These are phyloP conservation scores for Petrea volubilis DNA, from an alignment of 257 asterid species.

Conservation along the genomic window DNA sequence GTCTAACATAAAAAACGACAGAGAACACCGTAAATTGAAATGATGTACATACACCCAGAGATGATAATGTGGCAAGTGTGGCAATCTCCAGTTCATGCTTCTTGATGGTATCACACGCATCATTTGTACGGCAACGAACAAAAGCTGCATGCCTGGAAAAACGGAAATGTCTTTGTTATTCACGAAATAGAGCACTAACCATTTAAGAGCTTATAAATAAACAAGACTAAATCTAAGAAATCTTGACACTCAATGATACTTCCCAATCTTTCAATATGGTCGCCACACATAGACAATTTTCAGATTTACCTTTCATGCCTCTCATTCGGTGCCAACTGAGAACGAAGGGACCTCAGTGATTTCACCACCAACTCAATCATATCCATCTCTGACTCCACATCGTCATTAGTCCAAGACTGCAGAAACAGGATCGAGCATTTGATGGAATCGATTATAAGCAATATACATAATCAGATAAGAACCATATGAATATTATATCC, in stretches of 20 bases:
- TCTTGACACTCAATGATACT: background rate
- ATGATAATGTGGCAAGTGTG: constrained; percentile 76
- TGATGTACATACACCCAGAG: constrained; percentile 53
- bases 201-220: constrained; percentile 6
- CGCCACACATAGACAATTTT: background rate
- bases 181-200: background rate
- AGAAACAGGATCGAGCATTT: constrained; percentile 7
- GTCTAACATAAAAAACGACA: background rate
- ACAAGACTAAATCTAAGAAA: background rate
- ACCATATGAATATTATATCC: background rate
- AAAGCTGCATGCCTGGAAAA: constrained; percentile 67
- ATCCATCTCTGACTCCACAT: constrained; percentile 76
- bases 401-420: constrained; percentile 79
- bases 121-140: constrained; percentile 68
- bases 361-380: constrained; percentile 62
- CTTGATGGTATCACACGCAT: constrained; percentile 45
- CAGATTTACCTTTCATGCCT: constrained; percentile 62
- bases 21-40: background rate
- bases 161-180: background rate
- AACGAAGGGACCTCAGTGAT: constrained; percentile 73
- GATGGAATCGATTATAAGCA: constrained; percentile 11
- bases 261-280: background rate
- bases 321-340: constrained; percentile 72
- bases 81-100: constrained; percentile 61
- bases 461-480: background rate